Conservation (phyloP, 495 filamentous ascomycete genomes). For the Apodospora peruviana region DNA sequence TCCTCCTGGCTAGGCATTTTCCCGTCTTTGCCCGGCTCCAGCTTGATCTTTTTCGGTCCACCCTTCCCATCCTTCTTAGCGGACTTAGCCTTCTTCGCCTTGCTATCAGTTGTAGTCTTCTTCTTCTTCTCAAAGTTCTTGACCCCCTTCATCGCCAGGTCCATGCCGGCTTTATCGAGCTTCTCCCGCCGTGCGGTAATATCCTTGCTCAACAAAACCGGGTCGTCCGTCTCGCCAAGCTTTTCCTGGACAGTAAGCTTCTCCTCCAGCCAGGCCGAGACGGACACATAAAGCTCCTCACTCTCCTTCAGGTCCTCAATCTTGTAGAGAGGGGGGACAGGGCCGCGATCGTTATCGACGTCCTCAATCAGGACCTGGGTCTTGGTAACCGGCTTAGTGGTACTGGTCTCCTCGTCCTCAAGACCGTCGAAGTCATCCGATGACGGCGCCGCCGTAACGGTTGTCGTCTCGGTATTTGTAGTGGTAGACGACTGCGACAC, state of each 20-base stretch:
- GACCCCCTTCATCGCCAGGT: constrained; percentile 68
- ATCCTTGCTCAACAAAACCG: constrained; percentile 63
- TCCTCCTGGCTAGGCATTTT: constrained; percentile 39
- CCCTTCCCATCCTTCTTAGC: constrained; percentile 40
- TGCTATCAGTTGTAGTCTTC: constrained; percentile 33
- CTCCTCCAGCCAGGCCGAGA: constrained; percentile 61
- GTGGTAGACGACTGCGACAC: constrained; percentile 35
- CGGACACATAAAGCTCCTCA: constrained; percentile 39
- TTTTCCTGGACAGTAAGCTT: constrained; percentile 62
- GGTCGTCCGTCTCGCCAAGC: constrained; percentile 62
- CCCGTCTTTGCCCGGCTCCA: constrained; percentile 32
- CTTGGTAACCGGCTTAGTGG: constrained; percentile 32
- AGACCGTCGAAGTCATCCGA: constrained; percentile 56
- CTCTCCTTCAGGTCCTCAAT: constrained; percentile 57
- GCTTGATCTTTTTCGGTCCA: constrained; percentile 32
- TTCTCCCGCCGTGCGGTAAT: constrained; percentile 53
- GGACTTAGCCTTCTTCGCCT: constrained; percentile 35
- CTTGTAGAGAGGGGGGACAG: constrained; percentile 51
- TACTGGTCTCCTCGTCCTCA: constrained; percentile 44
- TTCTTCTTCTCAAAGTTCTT: constrained; percentile 50
- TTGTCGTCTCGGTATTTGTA: constrained; percentile 26
- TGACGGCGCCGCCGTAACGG: constrained; percentile 36
- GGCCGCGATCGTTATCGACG: constrained; percentile 32
- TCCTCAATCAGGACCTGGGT: constrained; percentile 30
- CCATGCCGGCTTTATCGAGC: constrained; percentile 60